These are phyloP conservation scores for Sclerotinia glacialis DNA, from an alignment of 2,329 filamentous ascomycete genomes.

Conservation along the genomic window DNA sequence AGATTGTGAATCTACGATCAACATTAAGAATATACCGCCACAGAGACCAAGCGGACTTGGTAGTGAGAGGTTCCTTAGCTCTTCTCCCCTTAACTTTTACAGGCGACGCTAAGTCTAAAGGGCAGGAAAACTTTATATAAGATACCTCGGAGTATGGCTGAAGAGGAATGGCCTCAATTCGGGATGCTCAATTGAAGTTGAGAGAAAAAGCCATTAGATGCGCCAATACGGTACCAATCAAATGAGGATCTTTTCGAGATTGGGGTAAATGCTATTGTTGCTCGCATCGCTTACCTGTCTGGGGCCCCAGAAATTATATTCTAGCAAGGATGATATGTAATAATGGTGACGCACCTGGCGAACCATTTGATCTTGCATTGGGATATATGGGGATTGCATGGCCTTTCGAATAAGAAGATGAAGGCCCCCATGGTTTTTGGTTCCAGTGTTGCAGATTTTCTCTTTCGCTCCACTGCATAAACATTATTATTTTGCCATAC, in stretches of 20 bases:
- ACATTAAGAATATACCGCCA: background rate
- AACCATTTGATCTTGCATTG: background rate
- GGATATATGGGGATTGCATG: slow-evolving; percentile 13
- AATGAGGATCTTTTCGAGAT: slow-evolving; percentile 7
- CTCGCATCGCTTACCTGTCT: background rate
- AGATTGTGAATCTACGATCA: background rate
- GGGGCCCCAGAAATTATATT: background rate
- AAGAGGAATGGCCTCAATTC: slow-evolving; percentile 7
- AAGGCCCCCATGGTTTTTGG: background rate
- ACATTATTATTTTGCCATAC: background rate
- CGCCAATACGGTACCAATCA: background rate
- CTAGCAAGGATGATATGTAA: background rate
- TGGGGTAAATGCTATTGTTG: background rate
- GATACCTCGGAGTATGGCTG: background rate
- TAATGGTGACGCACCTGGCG: background rate
- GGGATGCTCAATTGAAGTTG: background rate
- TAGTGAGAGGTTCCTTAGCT: no score
- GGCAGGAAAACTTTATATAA: background rate
- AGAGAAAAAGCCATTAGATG: background rate
- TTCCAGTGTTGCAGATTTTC: background rate
- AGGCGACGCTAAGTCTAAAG: background rate
- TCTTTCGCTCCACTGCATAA: background rate
- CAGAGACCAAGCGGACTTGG: background rate
- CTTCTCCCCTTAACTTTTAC: background rate
- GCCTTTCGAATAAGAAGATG: slow-evolving; percentile 1